These are phyloP conservation scores for Plasmodium fragile DNA, from an alignment of 169 alveolate genomes.

Conservation along the genomic window DNA sequence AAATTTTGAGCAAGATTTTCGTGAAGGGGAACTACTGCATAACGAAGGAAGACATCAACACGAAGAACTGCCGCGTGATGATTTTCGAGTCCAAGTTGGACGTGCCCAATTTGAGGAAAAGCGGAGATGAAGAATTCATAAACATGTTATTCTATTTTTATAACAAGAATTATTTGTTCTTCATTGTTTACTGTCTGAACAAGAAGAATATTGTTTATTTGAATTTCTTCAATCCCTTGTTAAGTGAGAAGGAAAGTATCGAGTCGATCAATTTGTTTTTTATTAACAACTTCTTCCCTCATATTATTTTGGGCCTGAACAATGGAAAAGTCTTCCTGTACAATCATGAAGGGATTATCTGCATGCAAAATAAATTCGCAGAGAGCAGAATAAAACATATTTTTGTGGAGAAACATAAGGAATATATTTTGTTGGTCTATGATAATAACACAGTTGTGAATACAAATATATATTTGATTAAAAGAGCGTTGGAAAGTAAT, in stretches of 20 bases:
- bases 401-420: slow-evolving; percentile 25
- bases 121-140: slow-evolving; percentile 30
- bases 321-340: slow-evolving; percentile 47
- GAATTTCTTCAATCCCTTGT: slow-evolving; percentile 59
- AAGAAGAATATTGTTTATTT: slow-evolving; percentile 55
- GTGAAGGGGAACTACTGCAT: slow-evolving; percentile 47
- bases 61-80: slow-evolving; percentile 42
- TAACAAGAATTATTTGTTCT: slow-evolving; percentile 65
- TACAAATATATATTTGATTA: slow-evolving; percentile 43
- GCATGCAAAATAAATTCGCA: slow-evolving; percentile 72
- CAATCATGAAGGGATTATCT: slow-evolving; percentile 68
- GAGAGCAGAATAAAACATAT: slow-evolving; percentile 37
- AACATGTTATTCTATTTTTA: slow-evolving; percentile 60
- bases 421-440: slow-evolving; percentile 39
- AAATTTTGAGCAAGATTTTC: slow-evolving; percentile 52
- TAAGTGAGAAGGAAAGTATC: slow-evolving; percentile 51
- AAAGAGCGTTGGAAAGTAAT: slow-evolving; percentile 42
- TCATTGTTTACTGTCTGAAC: slow-evolving; percentile 59
- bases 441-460: slow-evolving; percentile 59
- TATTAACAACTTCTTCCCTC: slow-evolving; percentile 69
- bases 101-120: background rate
- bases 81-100: slow-evolving; percentile 40
- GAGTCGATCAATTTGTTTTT: slow-evolving; percentile 62
- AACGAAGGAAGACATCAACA: slow-evolving; percentile 61
- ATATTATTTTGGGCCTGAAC: slow-evolving; percentile 57